Conservation (phyloP, 208 protist species). For the Spironucleus salmonicida region DNA sequence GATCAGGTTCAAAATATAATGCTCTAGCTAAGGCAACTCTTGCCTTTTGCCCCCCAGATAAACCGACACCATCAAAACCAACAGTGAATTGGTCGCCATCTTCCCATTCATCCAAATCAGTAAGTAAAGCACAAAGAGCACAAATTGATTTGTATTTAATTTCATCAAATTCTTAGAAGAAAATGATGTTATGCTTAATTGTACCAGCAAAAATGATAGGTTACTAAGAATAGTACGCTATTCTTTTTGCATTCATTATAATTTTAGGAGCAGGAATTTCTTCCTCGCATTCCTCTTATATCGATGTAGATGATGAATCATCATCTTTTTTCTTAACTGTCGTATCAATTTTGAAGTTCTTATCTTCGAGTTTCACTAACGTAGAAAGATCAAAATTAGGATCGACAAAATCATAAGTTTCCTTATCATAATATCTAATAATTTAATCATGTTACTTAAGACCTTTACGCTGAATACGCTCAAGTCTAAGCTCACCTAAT, state of each 20-base stretch:
- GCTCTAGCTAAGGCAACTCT: slow-evolving; percentile 71
- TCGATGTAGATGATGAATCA: neutral
- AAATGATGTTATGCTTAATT: slow-evolving; percentile 26
- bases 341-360: neutral
- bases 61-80: slow-evolving; percentile 31
- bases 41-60: slow-evolving; percentile 51
- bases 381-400: neutral
- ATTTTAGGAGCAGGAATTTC: neutral
- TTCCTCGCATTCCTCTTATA: neutral
- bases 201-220: slow-evolving; percentile 43
- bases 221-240: slow-evolving; percentile 32
- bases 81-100: slow-evolving; percentile 29
- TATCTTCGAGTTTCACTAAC: neutral
- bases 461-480: neutral
- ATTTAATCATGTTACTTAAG: neutral
- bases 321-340: neutral
- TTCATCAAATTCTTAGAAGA: neutral
- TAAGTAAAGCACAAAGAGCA: slow-evolving; percentile 5
- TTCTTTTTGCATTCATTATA: neutral
- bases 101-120: slow-evolving; percentile 21
- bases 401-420: neutral
- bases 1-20: slow-evolving; percentile 71
- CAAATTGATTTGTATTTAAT: neutral
- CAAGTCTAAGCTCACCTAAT: slow-evolving; percentile 31
- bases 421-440: neutral